These are phyloP conservation scores for Monilinia vaccinii-corymbosi DNA, from an alignment of 2,329 filamentous ascomycete species.

Conservation along the genomic window DNA sequence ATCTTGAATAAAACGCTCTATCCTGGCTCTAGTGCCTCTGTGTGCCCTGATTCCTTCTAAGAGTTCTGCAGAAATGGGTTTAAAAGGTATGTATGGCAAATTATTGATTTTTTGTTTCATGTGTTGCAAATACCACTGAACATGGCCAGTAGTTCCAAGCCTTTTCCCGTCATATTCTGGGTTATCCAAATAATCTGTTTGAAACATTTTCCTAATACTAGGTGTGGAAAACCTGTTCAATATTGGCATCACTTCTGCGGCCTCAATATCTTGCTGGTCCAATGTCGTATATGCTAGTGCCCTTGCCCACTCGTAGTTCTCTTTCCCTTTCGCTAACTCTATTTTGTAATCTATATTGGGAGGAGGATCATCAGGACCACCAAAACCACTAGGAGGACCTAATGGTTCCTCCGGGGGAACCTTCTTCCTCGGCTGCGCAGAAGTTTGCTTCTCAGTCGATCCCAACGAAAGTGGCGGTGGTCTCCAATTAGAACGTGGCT, in stretches of 20 bases:
- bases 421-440: background rate
- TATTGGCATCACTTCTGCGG: background rate
- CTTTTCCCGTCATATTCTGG: too few relatives aligned
- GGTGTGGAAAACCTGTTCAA: accelerated
- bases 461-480: background rate
- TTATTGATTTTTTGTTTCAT: background rate
- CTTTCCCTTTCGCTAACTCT: background rate
- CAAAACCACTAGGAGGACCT: background rate
- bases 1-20: background rate
- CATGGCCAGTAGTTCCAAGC: background rate
- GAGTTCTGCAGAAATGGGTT: accelerated
- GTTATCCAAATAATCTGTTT: background rate
- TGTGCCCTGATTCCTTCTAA: background rate
- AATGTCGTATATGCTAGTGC: background rate
- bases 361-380: background rate
- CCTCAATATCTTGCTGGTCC: background rate
- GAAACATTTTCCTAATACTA: background rate
- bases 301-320: background rate
- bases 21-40: background rate
- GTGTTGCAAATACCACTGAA: background rate
- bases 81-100: background rate
- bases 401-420: too few relatives aligned
- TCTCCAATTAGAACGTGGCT: background rate
- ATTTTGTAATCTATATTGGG: background rate
- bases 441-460: background rate